Evolutionary conservation across 2,329 filamentous ascomycete genomes (phyloP).

Genomic region (Orbilia ellipsospora): DNA sequence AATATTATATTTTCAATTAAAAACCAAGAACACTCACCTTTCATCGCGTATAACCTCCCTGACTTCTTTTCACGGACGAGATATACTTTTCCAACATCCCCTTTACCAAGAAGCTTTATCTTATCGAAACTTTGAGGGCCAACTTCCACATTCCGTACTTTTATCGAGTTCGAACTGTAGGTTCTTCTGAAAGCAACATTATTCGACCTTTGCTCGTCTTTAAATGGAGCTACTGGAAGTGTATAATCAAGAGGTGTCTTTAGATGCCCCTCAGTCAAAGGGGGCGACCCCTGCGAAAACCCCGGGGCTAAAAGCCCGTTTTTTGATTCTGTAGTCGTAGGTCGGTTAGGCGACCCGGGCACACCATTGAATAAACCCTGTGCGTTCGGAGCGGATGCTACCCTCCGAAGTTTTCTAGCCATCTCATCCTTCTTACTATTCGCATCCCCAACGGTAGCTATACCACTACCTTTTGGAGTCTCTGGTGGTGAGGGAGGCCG

Average conservation of each 20-base stretch:
- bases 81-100: slow-evolving; percentile 98
- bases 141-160: slow-evolving; percentile 96
- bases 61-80: slow-evolving; percentile 98
- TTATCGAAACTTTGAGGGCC: slow-evolving; percentile 97
- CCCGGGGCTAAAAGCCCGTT: slow-evolving; percentile 65
- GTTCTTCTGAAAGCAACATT: slow-evolving; percentile 84
- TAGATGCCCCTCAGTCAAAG: slow-evolving; percentile 66
- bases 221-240: slow-evolving; percentile 70
- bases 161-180: slow-evolving; percentile 99
- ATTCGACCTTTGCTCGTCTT: slow-evolving; percentile 68
- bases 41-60: slow-evolving; percentile 95
- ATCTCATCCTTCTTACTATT: slow-evolving; percentile 91
- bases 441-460: slow-evolving; percentile 63
- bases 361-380: slow-evolving; percentile 80
- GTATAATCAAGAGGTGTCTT: slow-evolving; percentile 56
- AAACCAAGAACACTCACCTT: slow-evolving; percentile 71
- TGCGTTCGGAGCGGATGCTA: slow-evolving; percentile 95
- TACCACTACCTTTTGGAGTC: slow-evolving; percentile 71
- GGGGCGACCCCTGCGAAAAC: slow-evolving; percentile 59
- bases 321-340: slow-evolving; percentile 84
- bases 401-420: slow-evolving; percentile 88
- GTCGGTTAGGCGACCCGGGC: slow-evolving; percentile 73
- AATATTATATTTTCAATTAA: not conserved
- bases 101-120: slow-evolving; percentile 99
- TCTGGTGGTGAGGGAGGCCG: slow-evolving; percentile 92